Conservation (phyloP, 805 yeast genomes). For the Candida vaughaniae region DNA sequence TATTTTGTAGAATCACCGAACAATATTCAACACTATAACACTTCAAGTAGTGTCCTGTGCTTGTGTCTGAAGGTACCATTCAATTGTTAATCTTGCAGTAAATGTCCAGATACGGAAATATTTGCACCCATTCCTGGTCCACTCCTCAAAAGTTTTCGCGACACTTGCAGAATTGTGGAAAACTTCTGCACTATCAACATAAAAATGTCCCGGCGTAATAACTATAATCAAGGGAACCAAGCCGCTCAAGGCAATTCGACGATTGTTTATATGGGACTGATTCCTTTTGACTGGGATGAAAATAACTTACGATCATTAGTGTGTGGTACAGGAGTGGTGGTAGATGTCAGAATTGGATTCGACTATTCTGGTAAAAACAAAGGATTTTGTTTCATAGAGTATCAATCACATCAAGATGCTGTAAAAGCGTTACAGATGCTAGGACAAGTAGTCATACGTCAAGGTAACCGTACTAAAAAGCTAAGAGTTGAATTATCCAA, state of each 20-base stretch:
- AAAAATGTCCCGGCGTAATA: slow-evolving; percentile 5
- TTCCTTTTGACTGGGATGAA: slow-evolving; percentile 74
- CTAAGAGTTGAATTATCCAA: slow-evolving; percentile 60
- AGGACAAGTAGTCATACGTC: slow-evolving; percentile 39
- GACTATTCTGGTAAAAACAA: slow-evolving; percentile 59
- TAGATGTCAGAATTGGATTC: slow-evolving; percentile 63
- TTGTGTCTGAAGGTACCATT: too few species aligned
- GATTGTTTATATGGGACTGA: slow-evolving; percentile 57
- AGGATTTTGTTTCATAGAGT: slow-evolving; percentile 69
- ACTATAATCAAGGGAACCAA: background rate
- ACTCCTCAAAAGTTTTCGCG: too few species aligned
- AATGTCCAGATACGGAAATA: too few species aligned
- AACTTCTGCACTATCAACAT: too few species aligned
- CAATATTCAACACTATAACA: too few species aligned
- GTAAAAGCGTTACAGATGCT: slow-evolving; percentile 46
- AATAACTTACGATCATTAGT: slow-evolving; percentile 59
- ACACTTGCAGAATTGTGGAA: too few species aligned
- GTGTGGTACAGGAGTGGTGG: slow-evolving; percentile 70
- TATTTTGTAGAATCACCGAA: too few species aligned
- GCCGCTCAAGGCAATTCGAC: slow-evolving; percentile 16
- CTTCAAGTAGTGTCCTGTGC: too few species aligned
- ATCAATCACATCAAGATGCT: slow-evolving; percentile 51
- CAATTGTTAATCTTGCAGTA: too few species aligned
- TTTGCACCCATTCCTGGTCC: too few species aligned
- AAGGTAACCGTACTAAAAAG: slow-evolving; percentile 40